Conservation (phyloP, 192 early-diverging fungal genomes). For the Umbelopsis sp. region DNA sequence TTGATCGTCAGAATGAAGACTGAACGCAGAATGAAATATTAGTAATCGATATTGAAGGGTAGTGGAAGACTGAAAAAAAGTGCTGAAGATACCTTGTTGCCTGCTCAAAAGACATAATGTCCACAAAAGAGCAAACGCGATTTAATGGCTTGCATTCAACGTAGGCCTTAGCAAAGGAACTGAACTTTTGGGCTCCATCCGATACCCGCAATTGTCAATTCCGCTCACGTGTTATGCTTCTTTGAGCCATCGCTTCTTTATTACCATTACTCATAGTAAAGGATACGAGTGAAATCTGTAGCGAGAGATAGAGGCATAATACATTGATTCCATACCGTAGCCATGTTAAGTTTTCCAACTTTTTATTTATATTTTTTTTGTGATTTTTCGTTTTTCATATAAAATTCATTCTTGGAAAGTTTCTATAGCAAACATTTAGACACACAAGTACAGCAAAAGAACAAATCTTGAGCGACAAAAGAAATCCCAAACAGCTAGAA, state of each 20-base stretch:
- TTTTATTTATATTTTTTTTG: neutral
- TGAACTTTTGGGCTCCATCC: too few species aligned
- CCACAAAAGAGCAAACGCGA: neutral
- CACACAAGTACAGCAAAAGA: constrained; percentile 1
- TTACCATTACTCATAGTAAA: too few species aligned
- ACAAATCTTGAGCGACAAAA: neutral
- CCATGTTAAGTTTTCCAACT: neutral
- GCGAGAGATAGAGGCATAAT: too few species aligned
- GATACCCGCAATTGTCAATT: neutral
- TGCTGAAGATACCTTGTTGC: neutral
- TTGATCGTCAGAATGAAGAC: neutral
- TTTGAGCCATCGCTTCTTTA: neutral
- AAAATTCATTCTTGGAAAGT: constrained; percentile 1
- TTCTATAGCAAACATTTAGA: constrained; percentile 15
- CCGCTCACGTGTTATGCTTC: neutral
- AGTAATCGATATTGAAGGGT: neutral
- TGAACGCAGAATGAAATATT: neutral
- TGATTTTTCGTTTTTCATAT: neutral
- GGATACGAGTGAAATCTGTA: too few species aligned
- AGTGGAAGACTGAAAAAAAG: neutral
- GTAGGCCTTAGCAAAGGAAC: too few species aligned
- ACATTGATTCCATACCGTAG: too few species aligned
- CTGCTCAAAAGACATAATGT: constrained; percentile 20
- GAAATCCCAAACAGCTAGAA: constrained; percentile 8
- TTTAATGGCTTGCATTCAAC: neutral